Conservation (phyloP, 2,329 filamentous ascomycete species). For the Aspergillus unguis region DNA sequence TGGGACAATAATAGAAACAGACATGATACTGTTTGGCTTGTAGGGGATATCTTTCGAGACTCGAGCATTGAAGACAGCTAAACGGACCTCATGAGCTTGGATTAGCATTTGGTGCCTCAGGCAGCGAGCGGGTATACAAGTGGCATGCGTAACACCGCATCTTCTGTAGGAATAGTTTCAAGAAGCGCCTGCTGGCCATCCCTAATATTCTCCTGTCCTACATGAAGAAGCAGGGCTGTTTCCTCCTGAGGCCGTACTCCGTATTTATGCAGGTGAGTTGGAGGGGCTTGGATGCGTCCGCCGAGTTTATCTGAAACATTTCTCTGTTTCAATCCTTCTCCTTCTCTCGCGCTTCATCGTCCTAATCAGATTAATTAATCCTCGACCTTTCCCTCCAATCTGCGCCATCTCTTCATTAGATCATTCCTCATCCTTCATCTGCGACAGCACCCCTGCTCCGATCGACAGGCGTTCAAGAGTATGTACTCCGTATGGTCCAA, state of each 20-base stretch:
- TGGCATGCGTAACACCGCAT: constrained; percentile 9
- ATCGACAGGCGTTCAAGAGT: constrained; percentile 9
- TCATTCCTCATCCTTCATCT: constrained; percentile 2
- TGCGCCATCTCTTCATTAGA: background rate
- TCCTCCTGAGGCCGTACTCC: background rate
- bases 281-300: constrained; percentile 13
- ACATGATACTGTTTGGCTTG: no score
- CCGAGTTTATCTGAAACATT: constrained; percentile 22
- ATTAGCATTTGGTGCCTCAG: background rate
- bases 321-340: constrained; percentile 16
- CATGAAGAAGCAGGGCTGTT: background rate
- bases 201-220: constrained; percentile 1
- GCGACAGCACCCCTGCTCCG: constrained; percentile 4
- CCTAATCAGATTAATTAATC: constrained; percentile 8
- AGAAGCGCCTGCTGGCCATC: constrained; percentile 3
- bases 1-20: no score
- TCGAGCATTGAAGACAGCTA: no score
- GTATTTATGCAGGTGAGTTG: constrained; percentile 5
- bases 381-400: constrained; percentile 1
- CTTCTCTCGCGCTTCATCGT: constrained; percentile 5
- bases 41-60: background rate
- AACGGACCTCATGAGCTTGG: no score
- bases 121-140: constrained; percentile 3
- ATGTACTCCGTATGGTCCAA: constrained; percentile 7
- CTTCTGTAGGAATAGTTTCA: constrained; percentile 4